phyloP scores from a whole-genome alignment of 495 filamentous ascomycete genomes.

The Pyrenula massariospora region DNA sequence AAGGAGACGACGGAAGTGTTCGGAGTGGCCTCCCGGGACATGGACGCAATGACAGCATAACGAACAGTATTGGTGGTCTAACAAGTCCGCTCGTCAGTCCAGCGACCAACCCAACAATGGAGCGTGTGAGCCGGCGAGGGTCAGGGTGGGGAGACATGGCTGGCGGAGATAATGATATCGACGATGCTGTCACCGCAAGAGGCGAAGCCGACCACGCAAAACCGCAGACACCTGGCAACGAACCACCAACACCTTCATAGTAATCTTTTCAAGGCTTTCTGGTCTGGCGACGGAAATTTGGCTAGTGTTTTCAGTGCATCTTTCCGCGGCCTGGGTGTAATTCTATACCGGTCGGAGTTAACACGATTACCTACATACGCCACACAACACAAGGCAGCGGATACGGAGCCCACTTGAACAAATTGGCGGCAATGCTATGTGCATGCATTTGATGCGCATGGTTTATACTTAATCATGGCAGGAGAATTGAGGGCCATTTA shows the following conservation, averaged over 20 bases:
- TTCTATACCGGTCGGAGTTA: too few relatives aligned
- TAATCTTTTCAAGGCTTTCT: too few relatives aligned
- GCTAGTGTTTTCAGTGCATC: too few relatives aligned
- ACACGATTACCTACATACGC: too few relatives aligned
- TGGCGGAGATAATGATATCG: constrained; percentile 27
- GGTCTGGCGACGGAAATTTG: too few relatives aligned
- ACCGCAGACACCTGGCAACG: neutral
- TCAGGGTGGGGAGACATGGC: constrained; percentile 51
- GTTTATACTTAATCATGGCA: too few relatives aligned
- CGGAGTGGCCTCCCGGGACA: constrained; percentile 69
- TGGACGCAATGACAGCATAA: constrained; percentile 68
- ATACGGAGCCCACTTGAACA: too few relatives aligned
- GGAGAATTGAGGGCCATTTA: too few relatives aligned
- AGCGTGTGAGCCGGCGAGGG: constrained; percentile 46
- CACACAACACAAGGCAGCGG: too few relatives aligned
- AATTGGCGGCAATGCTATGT: too few relatives aligned
- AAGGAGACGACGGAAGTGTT: constrained; percentile 52
- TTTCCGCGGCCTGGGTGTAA: too few relatives aligned
- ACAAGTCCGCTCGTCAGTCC: constrained; percentile 53
- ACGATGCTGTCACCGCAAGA: constrained; percentile 7
- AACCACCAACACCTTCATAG: neutral
- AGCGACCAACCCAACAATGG: constrained; percentile 27
- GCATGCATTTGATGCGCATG: too few relatives aligned
- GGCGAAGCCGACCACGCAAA: neutral
- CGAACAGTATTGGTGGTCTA: constrained; percentile 51